These are phyloP conservation scores for Coprinopsis strossmayeri DNA, from an alignment of 768 basidiomycete species.

Conservation along the genomic window DNA sequence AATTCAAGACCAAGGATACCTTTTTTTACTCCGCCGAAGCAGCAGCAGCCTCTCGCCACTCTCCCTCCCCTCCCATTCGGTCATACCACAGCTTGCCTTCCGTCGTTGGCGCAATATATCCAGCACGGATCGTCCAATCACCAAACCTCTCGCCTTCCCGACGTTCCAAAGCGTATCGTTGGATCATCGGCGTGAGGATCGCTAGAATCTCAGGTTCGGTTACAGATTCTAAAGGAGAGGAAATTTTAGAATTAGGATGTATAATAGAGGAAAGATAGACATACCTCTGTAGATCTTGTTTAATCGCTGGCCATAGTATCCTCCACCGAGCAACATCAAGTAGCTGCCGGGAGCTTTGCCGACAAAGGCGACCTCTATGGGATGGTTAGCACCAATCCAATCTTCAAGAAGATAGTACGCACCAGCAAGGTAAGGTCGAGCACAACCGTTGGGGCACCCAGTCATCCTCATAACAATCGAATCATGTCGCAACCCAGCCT, in stretches of 20 bases:
- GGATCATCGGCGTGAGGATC: conserved; percentile 91
- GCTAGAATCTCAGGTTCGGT: conserved; percentile 89
- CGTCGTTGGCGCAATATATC: conserved; percentile 83
- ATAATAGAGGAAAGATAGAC: conserved; percentile 9
- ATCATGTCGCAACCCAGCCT: conserved; percentile 88
- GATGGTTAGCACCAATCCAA: conserved; percentile 1
- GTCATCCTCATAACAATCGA: conserved; percentile 99
- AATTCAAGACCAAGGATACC: too few relatives aligned
- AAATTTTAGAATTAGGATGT: background rate
- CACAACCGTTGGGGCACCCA: conserved; percentile 92
- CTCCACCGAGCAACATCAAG: conserved; percentile 92
- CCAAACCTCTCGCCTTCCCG: conserved; percentile 88
- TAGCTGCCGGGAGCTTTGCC: conserved; percentile 94
- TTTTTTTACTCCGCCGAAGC: background rate
- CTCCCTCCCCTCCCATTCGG: conserved; percentile 71
- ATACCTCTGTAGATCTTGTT: conserved; percentile 92
- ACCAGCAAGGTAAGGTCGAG: conserved; percentile 89
- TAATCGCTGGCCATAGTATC: conserved; percentile 88
- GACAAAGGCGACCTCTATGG: conserved; percentile 86
- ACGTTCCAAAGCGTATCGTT: conserved; percentile 83
- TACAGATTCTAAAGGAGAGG: conserved; percentile 56
- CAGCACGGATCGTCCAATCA: conserved; percentile 89
- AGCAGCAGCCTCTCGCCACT: conserved; percentile 30
- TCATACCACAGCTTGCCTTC: conserved; percentile 87
- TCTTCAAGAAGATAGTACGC: conserved; percentile 17